phyloP scores from a whole-genome alignment of 176 grass and related monocot genomes.

The Phragmites australis region DNA sequence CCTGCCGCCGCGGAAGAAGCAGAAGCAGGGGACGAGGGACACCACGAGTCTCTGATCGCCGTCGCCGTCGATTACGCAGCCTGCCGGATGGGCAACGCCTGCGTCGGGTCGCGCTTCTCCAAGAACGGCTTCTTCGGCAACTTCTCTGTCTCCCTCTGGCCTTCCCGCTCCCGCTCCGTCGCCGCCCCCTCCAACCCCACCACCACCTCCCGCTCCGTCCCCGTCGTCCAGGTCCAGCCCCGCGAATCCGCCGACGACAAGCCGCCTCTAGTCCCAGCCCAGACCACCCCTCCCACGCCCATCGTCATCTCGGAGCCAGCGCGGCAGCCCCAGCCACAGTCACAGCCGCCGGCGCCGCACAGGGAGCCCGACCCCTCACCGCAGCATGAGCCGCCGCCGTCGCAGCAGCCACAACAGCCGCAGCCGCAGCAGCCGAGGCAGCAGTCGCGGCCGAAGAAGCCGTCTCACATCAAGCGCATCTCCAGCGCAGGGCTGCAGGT shows the following conservation, averaged over 20 bases:
- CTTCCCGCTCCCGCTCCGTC: background rate
- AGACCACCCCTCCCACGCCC: slow-evolving; percentile 30
- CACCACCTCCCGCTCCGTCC: slow-evolving; percentile 47
- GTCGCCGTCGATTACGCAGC: background rate
- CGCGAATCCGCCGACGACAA: slow-evolving; percentile 10
- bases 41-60: background rate
- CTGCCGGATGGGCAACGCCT: slow-evolving; percentile 58
- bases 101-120: slow-evolving; percentile 38
- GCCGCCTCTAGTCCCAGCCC: background rate
- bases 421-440: slow-evolving; percentile 9
- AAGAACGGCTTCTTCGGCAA: slow-evolving; percentile 47
- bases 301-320: slow-evolving; percentile 47
- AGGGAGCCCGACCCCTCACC: background rate
- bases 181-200: slow-evolving; percentile 26
- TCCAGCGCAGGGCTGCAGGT: slow-evolving; percentile 58
- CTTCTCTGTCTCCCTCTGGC: slow-evolving; percentile 49
- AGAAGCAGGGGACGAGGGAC: background rate
- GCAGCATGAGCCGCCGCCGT: background rate
- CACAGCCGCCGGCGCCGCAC: background rate
- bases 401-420: background rate
- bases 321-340: background rate
- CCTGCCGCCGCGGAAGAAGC: background rate
- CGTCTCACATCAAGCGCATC: slow-evolving; percentile 54
- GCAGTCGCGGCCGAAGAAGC: slow-evolving; percentile 35
- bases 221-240: slow-evolving; percentile 44